A percentile compares a stretch with the other conserved stretches of the same genome.
Evolutionary conservation across 2,329 filamentous ascomycete species (phyloP).

Genomic region (Paraphoma chrysanthemicola): DNA sequence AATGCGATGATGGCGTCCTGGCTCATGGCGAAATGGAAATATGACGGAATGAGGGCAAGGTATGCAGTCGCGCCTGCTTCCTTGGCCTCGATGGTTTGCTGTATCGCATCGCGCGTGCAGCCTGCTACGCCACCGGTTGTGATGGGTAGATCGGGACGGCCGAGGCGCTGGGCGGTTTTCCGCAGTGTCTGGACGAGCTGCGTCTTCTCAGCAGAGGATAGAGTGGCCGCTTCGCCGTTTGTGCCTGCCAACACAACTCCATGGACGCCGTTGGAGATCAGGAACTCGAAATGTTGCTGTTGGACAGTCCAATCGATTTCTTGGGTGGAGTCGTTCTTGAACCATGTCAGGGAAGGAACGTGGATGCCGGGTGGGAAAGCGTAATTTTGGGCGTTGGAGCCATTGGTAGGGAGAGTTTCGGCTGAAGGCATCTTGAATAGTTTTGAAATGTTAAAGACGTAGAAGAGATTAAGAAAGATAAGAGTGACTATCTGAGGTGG

Average conservation of each 20-base stretch:
- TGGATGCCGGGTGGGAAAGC: conserved; percentile 61
- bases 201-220: conserved; percentile 50
- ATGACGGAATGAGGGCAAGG: conserved; percentile 49
- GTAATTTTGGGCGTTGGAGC: conserved; percentile 36
- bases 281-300: conserved; percentile 60
- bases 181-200: conserved; percentile 49
- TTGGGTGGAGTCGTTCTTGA: conserved; percentile 55
- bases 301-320: conserved; percentile 65
- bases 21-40: conserved; percentile 51
- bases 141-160: conserved; percentile 46
- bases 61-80: conserved; percentile 49
- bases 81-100: conserved; percentile 46
- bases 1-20: conserved; percentile 44
- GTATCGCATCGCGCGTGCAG: conserved; percentile 52
- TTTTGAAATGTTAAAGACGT: not conserved
- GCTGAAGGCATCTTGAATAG: conserved; percentile 37
- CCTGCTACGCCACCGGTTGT: conserved; percentile 51
- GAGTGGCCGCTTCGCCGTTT: conserved; percentile 53
- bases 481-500: not conserved
- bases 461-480: not conserved
- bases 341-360: conserved; percentile 65
- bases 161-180: conserved; percentile 45
- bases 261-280: conserved; percentile 62
- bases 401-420: conserved; percentile 31
- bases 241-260: conserved; percentile 56